A percentile compares a stretch with the other conserved stretches of the same genome.
phyloP scores from a whole-genome alignment of 257 asterid genomes.

The Asclepias syriaca region DNA sequence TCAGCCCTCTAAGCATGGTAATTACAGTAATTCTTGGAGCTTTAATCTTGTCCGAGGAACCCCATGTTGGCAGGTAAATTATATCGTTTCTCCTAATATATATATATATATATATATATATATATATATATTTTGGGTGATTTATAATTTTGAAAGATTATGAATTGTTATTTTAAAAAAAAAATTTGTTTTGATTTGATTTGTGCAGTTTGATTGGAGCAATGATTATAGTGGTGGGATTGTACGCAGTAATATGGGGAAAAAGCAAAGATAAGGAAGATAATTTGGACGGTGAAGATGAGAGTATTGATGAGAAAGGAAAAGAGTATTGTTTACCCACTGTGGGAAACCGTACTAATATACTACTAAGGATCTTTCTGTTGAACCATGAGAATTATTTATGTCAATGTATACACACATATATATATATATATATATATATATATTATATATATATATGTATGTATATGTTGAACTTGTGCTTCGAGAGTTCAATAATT shows the following conservation, averaged over 20 bases:
- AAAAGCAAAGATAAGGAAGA: constrained; percentile 51
- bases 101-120: too few species aligned
- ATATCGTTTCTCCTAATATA: too few species aligned
- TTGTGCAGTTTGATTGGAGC: constrained; percentile 68
- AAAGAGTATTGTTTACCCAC: constrained; percentile 37
- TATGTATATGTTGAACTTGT: too few species aligned
- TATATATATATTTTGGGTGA: background rate
- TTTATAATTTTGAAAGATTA: too few species aligned
- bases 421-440: too few species aligned
- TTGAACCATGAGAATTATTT: background rate
- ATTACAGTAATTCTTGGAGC: constrained; percentile 74
- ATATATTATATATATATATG: too few species aligned
- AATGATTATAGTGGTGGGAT: constrained; percentile 57
- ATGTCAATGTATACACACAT: background rate
- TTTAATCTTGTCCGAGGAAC: constrained; percentile 55
- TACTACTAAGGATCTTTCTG: background rate
- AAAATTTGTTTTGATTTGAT: too few species aligned
- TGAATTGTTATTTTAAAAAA: too few species aligned
- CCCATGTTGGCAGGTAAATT: constrained; percentile 76
- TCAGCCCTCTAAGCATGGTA: constrained; percentile 71
- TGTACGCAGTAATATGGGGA: constrained; percentile 80
- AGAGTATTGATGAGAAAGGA: constrained; percentile 11
- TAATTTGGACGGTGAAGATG: background rate
- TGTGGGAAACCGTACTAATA: constrained; percentile 18
- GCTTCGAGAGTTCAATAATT: too few species aligned